Conservation (phyloP, 1,284 basidiomycete species). For the Moesziomyces antarcticus region DNA sequence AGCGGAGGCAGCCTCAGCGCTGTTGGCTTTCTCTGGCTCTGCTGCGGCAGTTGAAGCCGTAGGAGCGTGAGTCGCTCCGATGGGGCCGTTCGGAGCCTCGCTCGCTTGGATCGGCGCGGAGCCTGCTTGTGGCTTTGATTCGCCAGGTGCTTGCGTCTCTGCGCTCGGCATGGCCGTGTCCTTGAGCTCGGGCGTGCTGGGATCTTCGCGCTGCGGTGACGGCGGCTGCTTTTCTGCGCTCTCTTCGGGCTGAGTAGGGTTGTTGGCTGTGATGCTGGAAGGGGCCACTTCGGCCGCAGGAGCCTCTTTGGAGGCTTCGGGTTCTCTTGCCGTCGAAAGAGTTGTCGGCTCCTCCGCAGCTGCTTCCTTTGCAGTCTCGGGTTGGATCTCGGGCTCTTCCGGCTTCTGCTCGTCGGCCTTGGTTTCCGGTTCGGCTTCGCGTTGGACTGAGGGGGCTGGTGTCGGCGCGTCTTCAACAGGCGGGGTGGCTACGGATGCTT, state of each 20-base stretch:
- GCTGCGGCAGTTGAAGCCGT: not conserved
- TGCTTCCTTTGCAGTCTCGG: not conserved
- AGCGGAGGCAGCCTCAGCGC: not conserved
- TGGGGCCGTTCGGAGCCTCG: not conserved
- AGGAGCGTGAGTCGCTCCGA: conserved; percentile 1
- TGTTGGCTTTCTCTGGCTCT: not conserved
- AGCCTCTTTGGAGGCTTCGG: conserved; percentile 6
- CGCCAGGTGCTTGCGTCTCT: not conserved
- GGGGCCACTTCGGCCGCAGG: not conserved
- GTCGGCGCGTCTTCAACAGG: not conserved
- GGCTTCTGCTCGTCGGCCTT: conserved; percentile 1
- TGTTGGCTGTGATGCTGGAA: not conserved
- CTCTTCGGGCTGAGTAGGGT: not conserved
- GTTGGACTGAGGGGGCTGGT: not conserved
- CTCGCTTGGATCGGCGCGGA: not conserved
- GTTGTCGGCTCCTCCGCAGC: not conserved
- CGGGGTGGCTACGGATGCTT: not conserved
- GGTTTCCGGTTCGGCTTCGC: not conserved
- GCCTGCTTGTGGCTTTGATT: not conserved
- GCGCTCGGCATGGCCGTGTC: conserved; percentile 3
- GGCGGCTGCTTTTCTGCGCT: not conserved
- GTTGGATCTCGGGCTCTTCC: not conserved
- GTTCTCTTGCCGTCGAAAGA: not conserved
- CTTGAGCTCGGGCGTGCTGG: conserved; percentile 15
- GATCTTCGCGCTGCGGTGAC: conserved; percentile 10